Evolutionary conservation across 1,139 yeast species (phyloP).

Genomic region (Saccharomyces pastorianus): DNA sequence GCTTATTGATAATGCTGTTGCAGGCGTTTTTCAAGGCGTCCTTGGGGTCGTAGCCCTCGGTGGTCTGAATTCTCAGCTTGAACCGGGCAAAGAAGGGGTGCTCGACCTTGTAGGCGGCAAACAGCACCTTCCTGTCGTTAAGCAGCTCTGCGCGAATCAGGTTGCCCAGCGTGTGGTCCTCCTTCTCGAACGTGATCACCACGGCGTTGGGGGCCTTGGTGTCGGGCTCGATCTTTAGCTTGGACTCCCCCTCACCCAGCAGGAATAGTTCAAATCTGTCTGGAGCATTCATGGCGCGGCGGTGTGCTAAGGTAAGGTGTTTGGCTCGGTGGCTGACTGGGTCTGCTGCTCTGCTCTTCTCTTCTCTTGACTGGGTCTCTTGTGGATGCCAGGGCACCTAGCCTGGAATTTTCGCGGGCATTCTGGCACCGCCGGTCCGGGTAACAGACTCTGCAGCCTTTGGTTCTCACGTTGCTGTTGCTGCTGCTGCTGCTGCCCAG

Average conservation of each 20-base stretch:
- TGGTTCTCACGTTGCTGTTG: too few relatives aligned
- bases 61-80: slow-evolving; percentile 88
- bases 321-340: background rate
- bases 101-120: slow-evolving; percentile 95
- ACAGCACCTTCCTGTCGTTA: slow-evolving; percentile 77
- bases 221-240: slow-evolving; percentile 85
- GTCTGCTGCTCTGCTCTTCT: background rate
- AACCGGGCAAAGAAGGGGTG: slow-evolving; percentile 96
- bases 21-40: slow-evolving; percentile 90
- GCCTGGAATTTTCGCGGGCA: background rate
- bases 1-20: slow-evolving; percentile 67
- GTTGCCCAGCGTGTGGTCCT: slow-evolving; percentile 94
- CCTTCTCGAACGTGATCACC: slow-evolving; percentile 85
- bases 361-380: background rate
- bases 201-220: slow-evolving; percentile 94
- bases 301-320: background rate
- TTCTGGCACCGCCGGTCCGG: background rate
- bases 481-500: accelerated
- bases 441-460: too few relatives aligned
- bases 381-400: background rate
- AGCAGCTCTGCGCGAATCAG: slow-evolving; percentile 77
- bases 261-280: slow-evolving; percentile 94
- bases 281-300: slow-evolving; percentile 78
- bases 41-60: slow-evolving; percentile 86
- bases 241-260: slow-evolving; percentile 91